Percentiles rank a stretch among this genome's conserved stretches.
Evolutionary conservation across 2,329 filamentous ascomycete genomes (phyloP).

Genomic region (Colletotrichum acutatum): DNA sequence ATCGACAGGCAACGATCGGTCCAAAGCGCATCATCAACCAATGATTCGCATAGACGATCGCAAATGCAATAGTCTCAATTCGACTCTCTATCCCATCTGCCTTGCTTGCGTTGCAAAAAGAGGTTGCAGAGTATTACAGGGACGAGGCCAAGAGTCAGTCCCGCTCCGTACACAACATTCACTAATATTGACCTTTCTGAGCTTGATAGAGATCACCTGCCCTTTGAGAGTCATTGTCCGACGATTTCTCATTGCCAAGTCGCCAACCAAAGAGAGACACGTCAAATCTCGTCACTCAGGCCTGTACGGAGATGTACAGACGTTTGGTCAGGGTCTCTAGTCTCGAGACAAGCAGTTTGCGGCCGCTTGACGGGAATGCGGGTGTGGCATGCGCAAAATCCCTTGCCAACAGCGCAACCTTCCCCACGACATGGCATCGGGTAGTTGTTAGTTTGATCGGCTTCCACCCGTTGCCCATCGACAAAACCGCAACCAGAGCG

Average conservation of each 20-base stretch:
- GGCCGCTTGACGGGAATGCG: slow-evolving; percentile 7
- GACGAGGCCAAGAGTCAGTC: not conserved
- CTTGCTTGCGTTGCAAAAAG: not conserved
- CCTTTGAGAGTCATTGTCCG: not conserved
- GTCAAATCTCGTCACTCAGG: not conserved
- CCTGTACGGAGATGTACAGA: not conserved
- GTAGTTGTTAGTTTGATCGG: not conserved
- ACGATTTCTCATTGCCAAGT: not conserved
- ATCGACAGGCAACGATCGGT: not conserved
- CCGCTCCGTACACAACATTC: not conserved
- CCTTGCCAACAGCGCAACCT: not conserved
- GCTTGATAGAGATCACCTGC: not conserved
- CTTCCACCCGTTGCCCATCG: not conserved
- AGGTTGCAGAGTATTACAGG: not conserved
- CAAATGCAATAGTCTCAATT: not conserved
- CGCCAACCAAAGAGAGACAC: not conserved
- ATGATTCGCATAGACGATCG: not conserved
- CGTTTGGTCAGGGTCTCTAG: not conserved
- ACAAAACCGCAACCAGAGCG: not conserved
- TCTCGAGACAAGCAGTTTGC: slow-evolving; percentile 1
- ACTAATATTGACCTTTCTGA: not conserved
- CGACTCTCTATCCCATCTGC: not conserved
- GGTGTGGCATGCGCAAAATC: slow-evolving; percentile 7
- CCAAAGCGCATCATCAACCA: not conserved
- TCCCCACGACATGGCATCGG: not conserved